Evolutionary conservation across 371 early-diverging fungal genomes (phyloP), one percentile per base, ranked within the genome.

Genomic region (Cokeromyces recurvatus): DNA sequence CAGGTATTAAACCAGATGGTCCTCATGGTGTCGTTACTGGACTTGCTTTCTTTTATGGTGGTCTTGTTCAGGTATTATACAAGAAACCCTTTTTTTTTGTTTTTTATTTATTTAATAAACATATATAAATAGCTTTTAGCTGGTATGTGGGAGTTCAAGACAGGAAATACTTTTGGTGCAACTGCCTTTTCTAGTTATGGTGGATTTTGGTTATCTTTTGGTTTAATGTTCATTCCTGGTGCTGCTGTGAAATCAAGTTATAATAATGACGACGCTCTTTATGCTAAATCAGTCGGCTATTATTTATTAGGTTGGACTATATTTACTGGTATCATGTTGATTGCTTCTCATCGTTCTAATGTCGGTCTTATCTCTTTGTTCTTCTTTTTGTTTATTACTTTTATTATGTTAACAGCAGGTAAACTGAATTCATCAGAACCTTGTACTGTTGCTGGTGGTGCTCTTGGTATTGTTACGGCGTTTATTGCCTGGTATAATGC

Each of bases 121-220:
- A 29, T 8, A 8, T 29, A 29, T 29, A 29, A 29, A 32, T 74
- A 81, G 68, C 67, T 82, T 38, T 61, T 75, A 16, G 85, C 87
- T 48, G 88, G 89, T 38, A 84, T 88, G 85, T 85, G 82, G 84
- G 86, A 87, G 63, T 85, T 84, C 60, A 74, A 71, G 39, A 64
- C 71, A 22, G 80, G 82, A 45, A 86, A 86, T 57, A 86, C 84
- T n/a, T 87, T 89, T 62, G 90, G 87, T 48, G 90, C 86, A 22
- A 88, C 89, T n/a, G 87, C 86, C 8, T 89, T 89, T 66, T 73
- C 80, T 9, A 76, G 79, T 17, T 86, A 79, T 55, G 89, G 86
- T 53, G 86, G 80, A 25, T 86, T 85, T 74, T 89, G 87, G 89
- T 63, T 89, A 41, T 63, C 82, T 5, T 88, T 79, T 52, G 85